A percentile compares a stretch with the other conserved stretches of the same genome.
phyloP scores from a whole-genome alignment of 306 rosid genomes.

The Quercus alba region DNA sequence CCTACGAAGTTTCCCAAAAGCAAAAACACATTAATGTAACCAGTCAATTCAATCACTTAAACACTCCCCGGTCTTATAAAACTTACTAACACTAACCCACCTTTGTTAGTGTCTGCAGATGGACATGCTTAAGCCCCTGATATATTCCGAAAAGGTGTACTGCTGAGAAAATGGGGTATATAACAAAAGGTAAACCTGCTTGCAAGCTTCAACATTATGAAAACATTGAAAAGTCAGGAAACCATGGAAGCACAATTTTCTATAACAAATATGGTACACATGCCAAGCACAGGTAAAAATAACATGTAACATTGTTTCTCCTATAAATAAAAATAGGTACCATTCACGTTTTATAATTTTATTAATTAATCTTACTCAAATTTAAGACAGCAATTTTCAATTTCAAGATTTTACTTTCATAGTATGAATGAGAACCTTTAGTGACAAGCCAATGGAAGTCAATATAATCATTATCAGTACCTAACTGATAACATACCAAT shows the following conservation, averaged over 20 bases:
- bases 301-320: neutral
- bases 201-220: constrained; percentile 42
- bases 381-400: neutral
- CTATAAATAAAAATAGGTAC: neutral
- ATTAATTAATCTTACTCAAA: neutral
- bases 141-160: constrained; percentile 84
- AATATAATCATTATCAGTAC: neutral
- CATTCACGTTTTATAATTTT: neutral
- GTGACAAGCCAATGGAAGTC: neutral
- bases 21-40: neutral
- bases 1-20: neutral
- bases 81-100: constrained; percentile 18
- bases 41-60: neutral
- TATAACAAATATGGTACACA: neutral
- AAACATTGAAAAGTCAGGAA: constrained; percentile 33
- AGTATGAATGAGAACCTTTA: neutral
- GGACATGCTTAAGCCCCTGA: constrained; percentile 80
- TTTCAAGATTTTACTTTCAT: neutral
- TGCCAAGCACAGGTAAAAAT: constrained; percentile 2
- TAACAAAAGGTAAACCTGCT: constrained; percentile 55
- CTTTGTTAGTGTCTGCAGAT: constrained; percentile 87
- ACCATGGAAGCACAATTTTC: constrained; percentile 1
- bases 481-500: neutral
- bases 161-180: constrained; percentile 75
- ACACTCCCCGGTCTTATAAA: too few species aligned